Evolutionary conservation across 768 basidiomycete genomes (phyloP).

Genomic region (Boletus pseudopeckii): DNA sequence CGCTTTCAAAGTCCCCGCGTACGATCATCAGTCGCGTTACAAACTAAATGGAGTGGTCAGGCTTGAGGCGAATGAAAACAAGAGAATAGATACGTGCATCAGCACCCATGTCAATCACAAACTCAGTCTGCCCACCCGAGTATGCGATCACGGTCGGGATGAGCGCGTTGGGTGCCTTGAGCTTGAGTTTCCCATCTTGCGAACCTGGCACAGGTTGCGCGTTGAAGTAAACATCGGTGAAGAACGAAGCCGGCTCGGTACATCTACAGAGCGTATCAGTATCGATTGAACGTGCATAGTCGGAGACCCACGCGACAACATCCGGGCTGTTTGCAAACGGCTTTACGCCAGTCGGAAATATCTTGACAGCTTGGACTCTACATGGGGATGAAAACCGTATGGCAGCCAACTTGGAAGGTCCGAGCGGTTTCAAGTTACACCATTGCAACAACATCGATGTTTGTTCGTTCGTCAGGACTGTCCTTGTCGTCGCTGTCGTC

Average conservation of each 20-base stretch:
- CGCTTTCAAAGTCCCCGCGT: slow-evolving; percentile 64
- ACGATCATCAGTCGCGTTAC: slow-evolving; percentile 79
- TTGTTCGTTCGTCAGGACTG: background rate
- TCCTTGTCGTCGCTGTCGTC: background rate
- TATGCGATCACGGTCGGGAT: slow-evolving; percentile 71
- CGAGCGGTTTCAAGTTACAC: slow-evolving; percentile 59
- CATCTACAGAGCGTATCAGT: slow-evolving; percentile 37
- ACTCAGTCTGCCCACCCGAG: slow-evolving; percentile 64
- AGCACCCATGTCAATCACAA: slow-evolving; percentile 62
- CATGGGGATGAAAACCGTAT: slow-evolving; percentile 69
- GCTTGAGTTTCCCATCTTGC: slow-evolving; percentile 52
- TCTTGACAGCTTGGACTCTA: slow-evolving; percentile 60
- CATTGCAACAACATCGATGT: slow-evolving; percentile 58
- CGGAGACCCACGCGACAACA: slow-evolving; percentile 53
- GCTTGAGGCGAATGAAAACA: background rate
- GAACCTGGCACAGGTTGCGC: slow-evolving; percentile 48
- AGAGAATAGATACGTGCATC: slow-evolving; percentile 45
- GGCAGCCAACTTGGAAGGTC: slow-evolving; percentile 58
- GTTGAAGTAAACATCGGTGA: slow-evolving; percentile 73
- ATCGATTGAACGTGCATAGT: background rate
- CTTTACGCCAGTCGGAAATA: slow-evolving; percentile 63
- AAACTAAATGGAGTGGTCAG: slow-evolving; percentile 40
- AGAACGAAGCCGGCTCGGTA: slow-evolving; percentile 73
- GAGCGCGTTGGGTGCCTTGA: slow-evolving; percentile 65
- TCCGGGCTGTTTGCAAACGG: slow-evolving; percentile 63